These are phyloP conservation scores for Cicer bijugum DNA, from an alignment of 306 rosid genomes.

Conservation along the genomic window DNA sequence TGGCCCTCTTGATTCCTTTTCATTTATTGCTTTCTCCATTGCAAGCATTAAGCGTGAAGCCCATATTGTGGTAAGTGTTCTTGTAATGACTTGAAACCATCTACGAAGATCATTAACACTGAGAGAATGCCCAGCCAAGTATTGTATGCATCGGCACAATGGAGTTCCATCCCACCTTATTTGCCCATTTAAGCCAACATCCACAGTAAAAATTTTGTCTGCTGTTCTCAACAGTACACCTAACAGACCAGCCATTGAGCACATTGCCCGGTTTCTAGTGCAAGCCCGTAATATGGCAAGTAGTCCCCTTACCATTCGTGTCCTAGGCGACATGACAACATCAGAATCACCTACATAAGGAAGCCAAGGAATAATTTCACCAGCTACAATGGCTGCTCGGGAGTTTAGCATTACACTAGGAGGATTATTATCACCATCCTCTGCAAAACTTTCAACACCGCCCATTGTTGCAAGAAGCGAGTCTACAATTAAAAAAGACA, in stretches of 20 bases:
- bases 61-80: constrained; percentile 81
- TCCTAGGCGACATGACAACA: constrained; percentile 82
- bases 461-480: constrained; percentile 99
- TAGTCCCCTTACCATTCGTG: constrained; percentile 93
- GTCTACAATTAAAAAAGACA: constrained; percentile 81
- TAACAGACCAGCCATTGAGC: constrained; percentile 90
- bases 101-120: constrained; percentile 72
- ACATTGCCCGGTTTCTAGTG: constrained; percentile 98
- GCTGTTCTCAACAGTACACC: constrained; percentile 86
- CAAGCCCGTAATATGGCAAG: constrained; percentile 96
- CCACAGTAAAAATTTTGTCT: constrained; percentile 69
- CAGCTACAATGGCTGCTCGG: constrained; percentile 92
- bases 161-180: constrained; percentile 93
- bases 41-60: constrained; percentile 77
- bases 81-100: constrained; percentile 86
- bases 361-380: constrained; percentile 94
- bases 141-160: constrained; percentile 88
- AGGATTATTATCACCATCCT: constrained; percentile 87
- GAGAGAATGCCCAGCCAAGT: constrained; percentile 94
- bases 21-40: constrained; percentile 82
- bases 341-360: constrained; percentile 82
- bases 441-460: constrained; percentile 97
- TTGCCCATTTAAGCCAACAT: constrained; percentile 67
- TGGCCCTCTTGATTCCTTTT: constrained; percentile 96
- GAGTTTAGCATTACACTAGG: constrained; percentile 98